Base-by-base conservation (phyloP, 23 red algal species). In the Gracilariopsis chorda region DNA sequence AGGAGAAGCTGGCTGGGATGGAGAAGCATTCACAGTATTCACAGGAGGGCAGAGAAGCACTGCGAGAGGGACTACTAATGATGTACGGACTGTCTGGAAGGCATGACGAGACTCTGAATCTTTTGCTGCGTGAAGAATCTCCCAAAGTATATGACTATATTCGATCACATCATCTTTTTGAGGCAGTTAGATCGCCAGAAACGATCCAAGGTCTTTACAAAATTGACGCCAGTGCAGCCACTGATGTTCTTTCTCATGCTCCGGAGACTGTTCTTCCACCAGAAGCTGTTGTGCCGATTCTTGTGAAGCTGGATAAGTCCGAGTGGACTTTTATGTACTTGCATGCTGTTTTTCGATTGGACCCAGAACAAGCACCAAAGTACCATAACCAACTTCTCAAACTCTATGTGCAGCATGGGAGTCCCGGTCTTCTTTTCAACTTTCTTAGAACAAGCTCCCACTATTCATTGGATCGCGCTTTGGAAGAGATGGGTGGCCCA, bases 81-180 rank as follows among this genome's bases (percentile, higher is more conserved):
- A 90, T 96, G 67, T 96, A 96, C 62, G 85, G 82, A n/a, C 49
- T 90, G 43, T 87, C 81, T 9, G 94, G 94, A 44, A 87, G 94
- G 59, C 88, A 96, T 87, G 88, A 85, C 83, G 90, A 96, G 68
- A 96, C 89, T 37, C 36, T 96, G 8, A 68, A 82, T 61, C 51
- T 96, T 41, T 73, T 96, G 14, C 80, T 96, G 9, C 65, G 73
- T 29, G 81, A 93, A 21, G 57, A 70, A 41, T 84, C 81, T 25
- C 24, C 39, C 1, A 72, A 74, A 34, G 90, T 92, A 17, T 96
- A 92, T 84, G 81, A 88, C 46, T 93, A 96, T 45, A 96, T 96
- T 48, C 59, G 82, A 34, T 84, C 90, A 33, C 94, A 96, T 72
- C 48, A 84, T 43, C 80, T 96, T 20, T 96, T 93, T 49, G 94